Evolutionary conservation across 140 eudicot species (phyloP), one percentile per base, ranked within the genome.

Genomic region (Bidens hawaiensis): DNA sequence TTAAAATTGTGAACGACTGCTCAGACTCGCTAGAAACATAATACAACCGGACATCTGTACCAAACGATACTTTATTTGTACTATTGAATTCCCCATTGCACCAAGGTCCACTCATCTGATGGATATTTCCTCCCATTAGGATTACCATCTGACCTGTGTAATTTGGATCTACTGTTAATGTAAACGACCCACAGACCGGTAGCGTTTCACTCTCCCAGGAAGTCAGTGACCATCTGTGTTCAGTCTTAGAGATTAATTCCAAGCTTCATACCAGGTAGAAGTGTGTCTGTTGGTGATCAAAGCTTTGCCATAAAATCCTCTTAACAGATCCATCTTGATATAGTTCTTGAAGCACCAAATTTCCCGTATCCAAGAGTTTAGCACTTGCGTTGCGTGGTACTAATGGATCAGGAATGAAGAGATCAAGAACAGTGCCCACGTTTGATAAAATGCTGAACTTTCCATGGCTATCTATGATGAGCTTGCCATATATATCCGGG

Each of bases 211-310:
- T 50, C 19, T 34, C 38, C 82, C 83, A 73, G 3, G 87, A 81
- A 4, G 72, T 73, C 6, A 77, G 52, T 5, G 80, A 73, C 80
- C 78, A 73, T 24, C 38, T 68, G 1, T 68, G 86, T 15, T 78
- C 80, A 8, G 86, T 81, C 58, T 59, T 51, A n/a, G 28, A 42
- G 63, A 65, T 81, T 66, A 23, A 77, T 31, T 8, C 83, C 83
- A 3, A 81, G 51, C 59, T 81, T 81, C 87, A 81, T 81, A 5
- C 83, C 87, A 0, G 87, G 81, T 38, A 77, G 54, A 51, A 77
- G 75, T 1, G 68, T 81, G 57, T 77, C 67, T 2, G 87, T 81
- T 12, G 86, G 86, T 76, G 65, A 73, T 81, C 82, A 41, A 76
- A 81, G 58, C 85, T 80, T 48, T 80, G 79, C 85, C 79, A 80